phyloP scores from a whole-genome alignment of 305 asterid genomes.

The Rubia peregrina region DNA sequence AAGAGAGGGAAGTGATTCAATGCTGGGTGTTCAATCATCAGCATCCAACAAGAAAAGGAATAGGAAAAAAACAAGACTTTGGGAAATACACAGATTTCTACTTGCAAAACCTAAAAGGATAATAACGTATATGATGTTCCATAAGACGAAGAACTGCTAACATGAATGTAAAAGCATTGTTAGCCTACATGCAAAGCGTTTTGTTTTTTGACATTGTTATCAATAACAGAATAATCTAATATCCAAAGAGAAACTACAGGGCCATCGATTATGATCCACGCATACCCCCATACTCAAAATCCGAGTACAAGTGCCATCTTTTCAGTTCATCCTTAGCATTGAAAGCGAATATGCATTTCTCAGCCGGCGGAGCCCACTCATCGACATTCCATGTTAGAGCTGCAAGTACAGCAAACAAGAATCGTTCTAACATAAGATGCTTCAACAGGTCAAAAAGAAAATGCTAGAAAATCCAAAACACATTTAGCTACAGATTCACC shows the following conservation, averaged over 20 bases:
- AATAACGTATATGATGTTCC: neutral
- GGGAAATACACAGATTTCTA: neutral
- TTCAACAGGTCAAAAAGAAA: neutral
- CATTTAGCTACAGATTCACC: neutral
- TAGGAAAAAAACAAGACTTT: neutral
- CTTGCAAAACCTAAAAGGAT: neutral
- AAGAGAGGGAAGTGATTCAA: neutral
- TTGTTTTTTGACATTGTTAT: neutral
- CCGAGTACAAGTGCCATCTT: slow-evolving; percentile 88
- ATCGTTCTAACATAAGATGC: slow-evolving; percentile 8
- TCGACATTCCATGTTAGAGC: slow-evolving; percentile 83
- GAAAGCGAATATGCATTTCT: slow-evolving; percentile 59
- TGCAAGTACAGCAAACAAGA: slow-evolving; percentile 30
- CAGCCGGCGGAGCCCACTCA: slow-evolving; percentile 81
- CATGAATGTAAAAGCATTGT: neutral
- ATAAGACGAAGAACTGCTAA: too few relatives aligned
- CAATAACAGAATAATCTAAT: neutral
- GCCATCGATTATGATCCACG: neutral
- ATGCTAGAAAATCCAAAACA: neutral
- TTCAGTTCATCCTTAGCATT: slow-evolving; percentile 76
- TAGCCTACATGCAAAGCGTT: neutral
- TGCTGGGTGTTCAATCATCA: neutral
- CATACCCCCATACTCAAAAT: slow-evolving; percentile 93
- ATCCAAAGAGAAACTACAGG: neutral
- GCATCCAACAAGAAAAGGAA: neutral